Conservation (phyloP, 148 eudicot species). For the Silene conica region DNA sequence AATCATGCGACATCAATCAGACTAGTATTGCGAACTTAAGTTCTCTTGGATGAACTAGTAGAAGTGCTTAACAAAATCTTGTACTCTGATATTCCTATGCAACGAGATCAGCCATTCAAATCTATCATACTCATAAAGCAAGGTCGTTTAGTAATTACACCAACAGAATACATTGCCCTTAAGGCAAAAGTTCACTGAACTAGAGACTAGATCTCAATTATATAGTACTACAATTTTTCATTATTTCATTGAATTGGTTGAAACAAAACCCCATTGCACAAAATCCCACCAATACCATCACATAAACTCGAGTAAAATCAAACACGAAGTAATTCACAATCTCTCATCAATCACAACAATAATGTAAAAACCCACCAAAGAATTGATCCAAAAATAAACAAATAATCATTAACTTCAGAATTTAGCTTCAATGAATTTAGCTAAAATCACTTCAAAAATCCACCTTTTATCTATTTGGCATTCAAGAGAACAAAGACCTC, state of each 20-base stretch:
- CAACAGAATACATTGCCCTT: background rate
- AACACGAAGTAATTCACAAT: background rate
- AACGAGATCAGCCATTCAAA: background rate
- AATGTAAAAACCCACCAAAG: background rate
- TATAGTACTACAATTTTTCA: background rate
- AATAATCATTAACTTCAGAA: too few relatives aligned
- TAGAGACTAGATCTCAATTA: background rate
- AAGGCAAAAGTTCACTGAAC: too few relatives aligned
- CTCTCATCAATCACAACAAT: background rate
- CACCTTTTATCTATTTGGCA: background rate
- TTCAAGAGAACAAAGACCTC: background rate
- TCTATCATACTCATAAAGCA: background rate
- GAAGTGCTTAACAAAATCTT: too few relatives aligned
- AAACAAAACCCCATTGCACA: background rate
- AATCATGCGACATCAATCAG: too few relatives aligned
- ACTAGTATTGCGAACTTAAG: background rate
- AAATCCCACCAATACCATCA: background rate
- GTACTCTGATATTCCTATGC: background rate
- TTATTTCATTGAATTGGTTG: too few relatives aligned
- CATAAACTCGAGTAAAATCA: background rate
- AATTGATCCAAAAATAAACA: background rate
- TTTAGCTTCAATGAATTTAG: background rate
- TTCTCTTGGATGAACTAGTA: background rate
- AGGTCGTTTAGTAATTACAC: background rate
- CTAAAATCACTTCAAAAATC: background rate